Percentiles rank a stretch among this genome's conserved stretches.
Conservation (phyloP, 2,329 filamentous ascomycete genomes). For the Penicillium sp. region DNA sequence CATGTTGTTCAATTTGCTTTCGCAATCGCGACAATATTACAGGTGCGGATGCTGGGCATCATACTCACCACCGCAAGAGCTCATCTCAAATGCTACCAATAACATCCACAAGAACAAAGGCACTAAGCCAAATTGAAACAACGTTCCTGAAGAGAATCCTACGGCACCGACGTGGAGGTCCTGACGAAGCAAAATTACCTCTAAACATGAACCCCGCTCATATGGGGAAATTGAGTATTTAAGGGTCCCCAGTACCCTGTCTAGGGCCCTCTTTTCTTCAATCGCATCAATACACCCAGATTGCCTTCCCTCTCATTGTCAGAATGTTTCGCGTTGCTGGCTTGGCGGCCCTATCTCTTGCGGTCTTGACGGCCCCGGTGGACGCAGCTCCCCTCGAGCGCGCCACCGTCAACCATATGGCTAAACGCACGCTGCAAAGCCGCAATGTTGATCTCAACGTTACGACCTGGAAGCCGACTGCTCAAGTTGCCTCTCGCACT, state of each 20-base stretch:
- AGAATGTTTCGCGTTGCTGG: not conserved
- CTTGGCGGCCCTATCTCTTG: not conserved
- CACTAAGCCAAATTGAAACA: not conserved
- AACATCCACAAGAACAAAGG: not conserved
- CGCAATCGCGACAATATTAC: not conserved
- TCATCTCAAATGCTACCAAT: not conserved
- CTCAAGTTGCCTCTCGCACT: not conserved
- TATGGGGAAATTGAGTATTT: not conserved
- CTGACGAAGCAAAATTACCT: not conserved
- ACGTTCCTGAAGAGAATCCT: not conserved
- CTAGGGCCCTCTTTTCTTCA: not conserved
- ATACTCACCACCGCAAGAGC: not conserved
- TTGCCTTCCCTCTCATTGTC: not conserved
- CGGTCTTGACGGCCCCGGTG: not conserved
- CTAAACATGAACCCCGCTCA: not conserved
- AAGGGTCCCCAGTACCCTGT: not conserved
- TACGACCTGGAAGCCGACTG: constrained; percentile 4
- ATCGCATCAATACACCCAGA: not conserved
- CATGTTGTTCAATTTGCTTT: not conserved
- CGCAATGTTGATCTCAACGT: not conserved
- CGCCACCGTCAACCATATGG: not conserved
- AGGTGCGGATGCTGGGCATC: not conserved
- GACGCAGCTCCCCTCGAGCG: not conserved
- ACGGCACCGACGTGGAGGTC: not conserved
- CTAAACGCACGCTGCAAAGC: not conserved